phyloP scores from a whole-genome alignment of 352 stramenopile genomes.

The Phytopythium cucurbitacearum region DNA sequence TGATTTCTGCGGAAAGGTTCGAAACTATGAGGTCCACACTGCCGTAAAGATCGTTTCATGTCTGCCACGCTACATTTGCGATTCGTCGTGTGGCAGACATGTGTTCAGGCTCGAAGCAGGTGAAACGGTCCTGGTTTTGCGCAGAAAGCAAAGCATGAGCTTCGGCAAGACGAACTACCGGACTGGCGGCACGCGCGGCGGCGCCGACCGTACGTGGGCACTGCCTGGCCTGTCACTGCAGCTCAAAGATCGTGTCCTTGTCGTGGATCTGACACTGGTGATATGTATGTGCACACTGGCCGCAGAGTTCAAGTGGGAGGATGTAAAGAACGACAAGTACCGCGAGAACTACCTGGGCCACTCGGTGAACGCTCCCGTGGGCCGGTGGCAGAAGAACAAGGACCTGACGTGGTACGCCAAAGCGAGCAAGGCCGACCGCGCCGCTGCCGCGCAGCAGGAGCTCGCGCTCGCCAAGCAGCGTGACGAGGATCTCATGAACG shows the following conservation, averaged over 20 bases:
- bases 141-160: conserved; percentile 39
- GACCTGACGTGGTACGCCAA: conserved; percentile 91
- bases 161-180: conserved; percentile 87
- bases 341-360: conserved; percentile 90
- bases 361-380: conserved; percentile 83
- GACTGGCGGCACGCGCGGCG: conserved; percentile 78
- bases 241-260: not conserved
- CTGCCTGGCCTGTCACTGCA: not conserved
- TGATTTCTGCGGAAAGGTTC: no score
- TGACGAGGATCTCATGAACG: conserved; percentile 89
- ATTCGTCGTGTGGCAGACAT: not conserved
- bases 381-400: conserved; percentile 88
- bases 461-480: conserved; percentile 68
- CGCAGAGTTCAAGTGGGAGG: conserved; percentile 91
- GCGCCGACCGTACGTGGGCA: conserved; percentile 74
- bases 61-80: no score
- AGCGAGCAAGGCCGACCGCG: conserved; percentile 46
- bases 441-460: conserved; percentile 53
- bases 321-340: conserved; percentile 93
- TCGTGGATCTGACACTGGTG: conserved; percentile 3
- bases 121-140: no score
- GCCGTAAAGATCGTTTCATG: no score
- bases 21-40: no score
- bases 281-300: not conserved
- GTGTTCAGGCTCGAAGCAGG: no score